These are phyloP conservation scores for Jacaranda mimosifolia DNA, from an alignment of 257 asterid genomes.

Conservation along the genomic window DNA sequence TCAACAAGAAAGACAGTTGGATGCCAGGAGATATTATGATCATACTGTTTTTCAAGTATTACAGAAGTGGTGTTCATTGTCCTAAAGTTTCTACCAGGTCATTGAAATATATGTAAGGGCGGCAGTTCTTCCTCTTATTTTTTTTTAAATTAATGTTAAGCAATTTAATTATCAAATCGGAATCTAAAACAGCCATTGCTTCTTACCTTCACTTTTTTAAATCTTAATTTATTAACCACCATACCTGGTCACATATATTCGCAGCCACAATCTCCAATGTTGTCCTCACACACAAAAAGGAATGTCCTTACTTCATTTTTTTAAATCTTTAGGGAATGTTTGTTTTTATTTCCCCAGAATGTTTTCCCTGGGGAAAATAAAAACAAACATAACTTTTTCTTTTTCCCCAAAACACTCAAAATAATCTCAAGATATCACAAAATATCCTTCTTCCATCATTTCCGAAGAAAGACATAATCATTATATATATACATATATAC, in stretches of 20 bases:
- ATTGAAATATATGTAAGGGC: not conserved
- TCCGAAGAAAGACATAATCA: no score
- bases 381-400: no score
- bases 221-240: not conserved
- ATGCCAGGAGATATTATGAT: slow-evolving; percentile 1
- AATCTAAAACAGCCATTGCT: slow-evolving; percentile 12
- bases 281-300: not conserved
- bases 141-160: slow-evolving; percentile 1
- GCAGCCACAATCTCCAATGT: slow-evolving; percentile 14
- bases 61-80: not conserved
- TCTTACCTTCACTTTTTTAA: not conserved
- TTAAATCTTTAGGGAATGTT: no score
- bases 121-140: not conserved
- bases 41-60: not conserved
- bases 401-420: no score
- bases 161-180: not conserved
- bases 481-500: no score
- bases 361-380: no score
- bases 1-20: not conserved
- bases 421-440: no score
- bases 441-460: no score
- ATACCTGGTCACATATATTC: slow-evolving; percentile 4
- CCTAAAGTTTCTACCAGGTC: no score
- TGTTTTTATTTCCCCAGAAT: no score
- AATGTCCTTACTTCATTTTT: not conserved